Evolutionary conservation across 148 eudicot genomes (phyloP).

Genomic region (Rhododendron henanense): DNA sequence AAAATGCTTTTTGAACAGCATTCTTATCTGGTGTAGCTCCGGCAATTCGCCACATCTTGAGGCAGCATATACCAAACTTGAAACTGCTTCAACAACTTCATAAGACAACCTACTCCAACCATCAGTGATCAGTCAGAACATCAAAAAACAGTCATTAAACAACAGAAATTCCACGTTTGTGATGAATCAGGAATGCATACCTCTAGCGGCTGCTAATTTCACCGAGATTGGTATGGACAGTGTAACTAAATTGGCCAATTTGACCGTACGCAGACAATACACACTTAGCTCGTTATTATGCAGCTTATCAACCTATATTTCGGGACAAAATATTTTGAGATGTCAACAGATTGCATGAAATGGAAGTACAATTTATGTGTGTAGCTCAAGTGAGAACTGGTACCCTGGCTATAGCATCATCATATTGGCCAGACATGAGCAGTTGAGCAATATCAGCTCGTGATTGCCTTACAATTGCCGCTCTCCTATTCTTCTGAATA

Average conservation of each 20-base stretch:
- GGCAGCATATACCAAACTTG: slow-evolving; percentile 31
- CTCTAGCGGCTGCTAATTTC: slow-evolving; percentile 3
- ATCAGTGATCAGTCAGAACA: not conserved
- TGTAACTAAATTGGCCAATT: slow-evolving; percentile 21
- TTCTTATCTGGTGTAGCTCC: slow-evolving; percentile 16
- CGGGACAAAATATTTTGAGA: not conserved
- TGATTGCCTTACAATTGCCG: slow-evolving; percentile 22
- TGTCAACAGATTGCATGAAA: not conserved
- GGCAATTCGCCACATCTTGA: slow-evolving; percentile 36
- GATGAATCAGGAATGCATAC: slow-evolving; percentile 4
- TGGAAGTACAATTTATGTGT: not conserved
- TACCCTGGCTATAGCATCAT: slow-evolving; percentile 21
- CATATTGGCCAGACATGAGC: not conserved
- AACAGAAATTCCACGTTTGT: not conserved
- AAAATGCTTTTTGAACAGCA: slow-evolving; percentile 7
- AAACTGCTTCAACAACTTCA: slow-evolving; percentile 23
- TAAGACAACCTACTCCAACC: slow-evolving; percentile 1
- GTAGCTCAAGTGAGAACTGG: not conserved
- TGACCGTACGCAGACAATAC: slow-evolving; percentile 25
- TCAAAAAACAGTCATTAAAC: not conserved
- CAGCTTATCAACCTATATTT: slow-evolving; percentile 16
- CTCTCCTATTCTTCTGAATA: slow-evolving; percentile 23
- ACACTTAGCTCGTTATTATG: slow-evolving; percentile 18
- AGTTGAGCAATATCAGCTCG: slow-evolving; percentile 23
- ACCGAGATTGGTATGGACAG: slow-evolving; percentile 9